Conservation (phyloP, 257 asterid species). For the Linderniella brevidens region DNA sequence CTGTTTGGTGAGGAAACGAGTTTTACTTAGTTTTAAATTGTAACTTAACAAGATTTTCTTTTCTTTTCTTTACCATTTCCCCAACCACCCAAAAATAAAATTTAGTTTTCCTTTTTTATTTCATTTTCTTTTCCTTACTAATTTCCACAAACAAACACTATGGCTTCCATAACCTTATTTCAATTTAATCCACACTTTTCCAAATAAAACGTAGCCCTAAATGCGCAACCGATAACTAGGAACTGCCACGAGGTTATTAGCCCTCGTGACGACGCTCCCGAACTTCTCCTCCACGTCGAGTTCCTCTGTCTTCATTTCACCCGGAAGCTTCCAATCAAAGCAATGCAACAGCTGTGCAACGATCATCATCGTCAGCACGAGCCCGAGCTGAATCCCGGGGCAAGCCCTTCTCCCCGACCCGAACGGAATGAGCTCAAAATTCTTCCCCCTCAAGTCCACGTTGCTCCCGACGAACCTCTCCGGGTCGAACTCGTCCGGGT, state of each 20-base stretch:
- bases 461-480: constrained; percentile 16
- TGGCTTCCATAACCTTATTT: too few species aligned
- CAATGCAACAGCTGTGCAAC: constrained; percentile 21
- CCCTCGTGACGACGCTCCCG: constrained; percentile 11
- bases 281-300: constrained; percentile 14
- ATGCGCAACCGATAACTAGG: too few species aligned
- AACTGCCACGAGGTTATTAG: constrained; percentile 10
- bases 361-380: constrained; percentile 7
- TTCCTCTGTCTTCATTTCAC: constrained; percentile 10
- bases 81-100: too few species aligned
- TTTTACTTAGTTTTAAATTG: too few species aligned
- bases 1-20: too few species aligned
- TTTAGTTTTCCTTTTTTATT: too few species aligned
- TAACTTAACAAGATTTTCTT: too few species aligned
- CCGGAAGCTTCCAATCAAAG: constrained; percentile 23
- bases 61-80: too few species aligned
- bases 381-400: constrained; percentile 19
- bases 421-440: constrained; percentile 15
- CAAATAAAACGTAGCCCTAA: too few species aligned
- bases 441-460: constrained; percentile 9
- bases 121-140: too few species aligned
- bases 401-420: constrained; percentile 22
- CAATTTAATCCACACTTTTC: too few species aligned
- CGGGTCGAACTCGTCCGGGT: constrained; percentile 14
- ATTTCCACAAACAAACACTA: too few species aligned